Evolutionary conservation across 441 rosid species (phyloP).

Genomic region (Theobroma grandiflorum): DNA sequence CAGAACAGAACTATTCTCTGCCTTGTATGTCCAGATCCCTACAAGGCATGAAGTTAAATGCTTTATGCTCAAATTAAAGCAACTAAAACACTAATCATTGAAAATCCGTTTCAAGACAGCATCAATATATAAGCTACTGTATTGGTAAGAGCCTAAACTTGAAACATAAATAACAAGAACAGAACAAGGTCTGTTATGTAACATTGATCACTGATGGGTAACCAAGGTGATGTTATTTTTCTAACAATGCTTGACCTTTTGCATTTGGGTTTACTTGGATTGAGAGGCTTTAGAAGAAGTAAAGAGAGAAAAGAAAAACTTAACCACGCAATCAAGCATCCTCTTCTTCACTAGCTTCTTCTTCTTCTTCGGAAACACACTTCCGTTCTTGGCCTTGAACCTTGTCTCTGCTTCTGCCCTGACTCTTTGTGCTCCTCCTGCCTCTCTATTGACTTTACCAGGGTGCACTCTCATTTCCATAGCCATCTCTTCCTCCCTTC

Average conservation of each 20-base stretch:
- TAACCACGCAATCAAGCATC: constrained; percentile 37
- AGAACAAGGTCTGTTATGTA: background rate
- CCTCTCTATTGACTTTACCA: constrained; percentile 15
- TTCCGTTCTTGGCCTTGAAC: constrained; percentile 36
- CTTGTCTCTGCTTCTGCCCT: constrained; percentile 2
- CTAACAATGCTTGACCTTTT: constrained; percentile 20
- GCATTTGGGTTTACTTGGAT: constrained; percentile 10
- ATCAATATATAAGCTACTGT: background rate
- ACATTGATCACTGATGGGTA: background rate
- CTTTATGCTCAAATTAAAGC: background rate
- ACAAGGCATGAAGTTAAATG: background rate
- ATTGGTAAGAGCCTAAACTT: background rate
- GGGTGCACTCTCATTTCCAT: background rate
- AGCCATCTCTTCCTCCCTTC: constrained; percentile 20
- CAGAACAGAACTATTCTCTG: background rate
- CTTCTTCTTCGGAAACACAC: constrained; percentile 45
- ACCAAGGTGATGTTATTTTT: background rate
- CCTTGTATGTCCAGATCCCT: background rate
- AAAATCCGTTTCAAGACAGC: background rate
- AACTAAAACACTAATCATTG: constrained; percentile 6
- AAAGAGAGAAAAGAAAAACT: constrained; percentile 20
- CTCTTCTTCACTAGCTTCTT: constrained; percentile 46
- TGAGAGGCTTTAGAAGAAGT: background rate
- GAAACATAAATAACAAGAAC: background rate
- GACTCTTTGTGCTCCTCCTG: background rate